Evolutionary conservation across 2,329 filamentous ascomycete species (phyloP).

Genomic region (Pseudocercospora macadamiae): DNA sequence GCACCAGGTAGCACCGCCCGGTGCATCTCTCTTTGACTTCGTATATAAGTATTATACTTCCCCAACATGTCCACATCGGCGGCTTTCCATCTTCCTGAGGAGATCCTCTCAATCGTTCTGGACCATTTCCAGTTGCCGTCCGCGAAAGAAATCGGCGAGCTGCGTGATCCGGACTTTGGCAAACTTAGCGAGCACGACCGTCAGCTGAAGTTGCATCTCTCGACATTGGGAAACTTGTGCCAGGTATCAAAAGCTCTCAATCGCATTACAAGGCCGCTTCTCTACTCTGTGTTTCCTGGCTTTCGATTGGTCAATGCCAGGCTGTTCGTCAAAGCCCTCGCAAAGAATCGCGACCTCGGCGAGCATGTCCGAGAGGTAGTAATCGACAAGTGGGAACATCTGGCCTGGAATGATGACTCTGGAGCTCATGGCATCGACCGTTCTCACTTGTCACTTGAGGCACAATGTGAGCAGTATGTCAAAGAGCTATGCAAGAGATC

Average conservation of each 20-base stretch:
- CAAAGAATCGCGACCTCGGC: not conserved
- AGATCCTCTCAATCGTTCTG: slow-evolving; percentile 13
- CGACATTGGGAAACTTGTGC: slow-evolving; percentile 12
- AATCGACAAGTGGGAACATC: slow-evolving; percentile 20
- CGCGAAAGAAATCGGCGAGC: slow-evolving; percentile 11
- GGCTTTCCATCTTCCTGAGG: slow-evolving; percentile 19
- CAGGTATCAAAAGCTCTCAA: slow-evolving; percentile 13
- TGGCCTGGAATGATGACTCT: not conserved
- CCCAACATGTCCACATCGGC: not conserved
- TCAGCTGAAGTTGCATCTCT: slow-evolving; percentile 12
- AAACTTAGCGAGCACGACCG: slow-evolving; percentile 10
- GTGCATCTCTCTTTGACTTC: slow-evolving; percentile 1
- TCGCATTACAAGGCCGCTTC: slow-evolving; percentile 14
- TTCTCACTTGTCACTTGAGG: slow-evolving; percentile 11
- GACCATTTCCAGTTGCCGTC: slow-evolving; percentile 7
- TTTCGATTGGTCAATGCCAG: slow-evolving; percentile 12
- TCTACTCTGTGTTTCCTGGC: slow-evolving; percentile 16
- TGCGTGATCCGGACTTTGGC: slow-evolving; percentile 9
- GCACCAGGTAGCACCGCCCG: slow-evolving; percentile 5
- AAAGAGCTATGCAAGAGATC: slow-evolving; percentile 9
- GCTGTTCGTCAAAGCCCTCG: slow-evolving; percentile 13
- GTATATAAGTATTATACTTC: slow-evolving; percentile 1
- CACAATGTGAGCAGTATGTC: slow-evolving; percentile 15
- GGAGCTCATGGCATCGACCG: slow-evolving; percentile 10
- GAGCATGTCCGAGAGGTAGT: slow-evolving; percentile 8